These are phyloP conservation scores for Lachnellula cervina DNA, from an alignment of 2,329 filamentous ascomycete genomes.

Conservation along the genomic window DNA sequence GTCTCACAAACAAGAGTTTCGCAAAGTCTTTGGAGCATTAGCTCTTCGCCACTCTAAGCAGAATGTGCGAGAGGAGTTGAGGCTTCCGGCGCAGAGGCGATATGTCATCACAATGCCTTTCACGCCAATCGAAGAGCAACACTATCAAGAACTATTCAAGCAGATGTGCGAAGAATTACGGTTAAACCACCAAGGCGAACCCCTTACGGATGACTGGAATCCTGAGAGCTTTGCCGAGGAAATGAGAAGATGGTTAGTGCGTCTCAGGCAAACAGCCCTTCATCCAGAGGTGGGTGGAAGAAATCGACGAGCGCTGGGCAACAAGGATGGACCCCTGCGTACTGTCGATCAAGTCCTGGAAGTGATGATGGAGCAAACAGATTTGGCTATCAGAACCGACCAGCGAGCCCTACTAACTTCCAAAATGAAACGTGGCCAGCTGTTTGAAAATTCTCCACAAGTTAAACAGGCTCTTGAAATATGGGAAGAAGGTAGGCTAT, in stretches of 20 bases:
- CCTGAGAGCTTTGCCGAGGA: constrained; percentile 55
- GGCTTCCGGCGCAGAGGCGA: constrained; percentile 75
- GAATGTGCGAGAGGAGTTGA: constrained; percentile 70
- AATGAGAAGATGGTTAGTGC: constrained; percentile 74
- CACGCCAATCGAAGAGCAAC: constrained; percentile 83
- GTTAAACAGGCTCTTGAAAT: constrained; percentile 63
- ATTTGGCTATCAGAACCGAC: constrained; percentile 59
- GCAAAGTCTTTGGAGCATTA: constrained; percentile 63
- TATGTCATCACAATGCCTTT: constrained; percentile 88
- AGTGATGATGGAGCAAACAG: constrained; percentile 86
- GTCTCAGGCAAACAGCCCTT: constrained; percentile 75
- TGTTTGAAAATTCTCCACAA: constrained; percentile 69
- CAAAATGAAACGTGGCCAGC: constrained; percentile 66
- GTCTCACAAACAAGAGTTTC: constrained; percentile 59
- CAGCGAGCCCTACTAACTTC: constrained; percentile 62
- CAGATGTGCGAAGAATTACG: constrained; percentile 69
- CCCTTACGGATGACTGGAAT: constrained; percentile 63
- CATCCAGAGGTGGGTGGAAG: constrained; percentile 75
- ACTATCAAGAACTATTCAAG: constrained; percentile 72
- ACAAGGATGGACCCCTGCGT: constrained; percentile 61
- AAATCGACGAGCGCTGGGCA: constrained; percentile 59
- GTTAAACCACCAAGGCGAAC: constrained; percentile 59
- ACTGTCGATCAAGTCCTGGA: constrained; percentile 84
- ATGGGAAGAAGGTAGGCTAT: constrained; percentile 48
- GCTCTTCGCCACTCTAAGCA: constrained; percentile 84